Evolutionary conservation across 2,329 filamentous ascomycete species (phyloP), one percentile per base, ranked within the genome.

Genomic region (Fusarium nygamai): DNA sequence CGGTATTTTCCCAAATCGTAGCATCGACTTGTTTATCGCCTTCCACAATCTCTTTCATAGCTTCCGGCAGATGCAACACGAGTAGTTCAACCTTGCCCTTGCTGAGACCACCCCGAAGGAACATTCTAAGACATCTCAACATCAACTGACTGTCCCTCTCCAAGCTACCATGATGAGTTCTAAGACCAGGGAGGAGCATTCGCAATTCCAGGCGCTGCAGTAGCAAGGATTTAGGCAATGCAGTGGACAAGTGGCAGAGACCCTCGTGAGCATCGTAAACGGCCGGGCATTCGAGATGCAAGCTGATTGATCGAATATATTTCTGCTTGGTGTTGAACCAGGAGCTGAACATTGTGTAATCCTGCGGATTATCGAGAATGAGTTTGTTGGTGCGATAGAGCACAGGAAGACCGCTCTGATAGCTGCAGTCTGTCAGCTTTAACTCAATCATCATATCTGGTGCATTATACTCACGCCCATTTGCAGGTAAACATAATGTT

Each of bases 351-450:
- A 60, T 38, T 5, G 16, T 29, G 8, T 50, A 22, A 9, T 51
- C 43, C 17, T 31, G 20, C 1, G 2, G 20, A 10, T 11, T 11
- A 14, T 56, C 8, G 14, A 66, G 44, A 0, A 58, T 27, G 20
- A 70, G 11, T 3, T 43, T 20, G 33, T 70, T 70, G 8, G 56
- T 66, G 11, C 12, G 2, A 16, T 70, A 67, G 44, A 70, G 66
- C 29, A 70, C 24, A 20, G 1, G 7, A 17, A 70, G 22, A 0
- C 61, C 69, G 20, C 62, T 64, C 24, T 70, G 61, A 5, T 34
- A 51, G 16, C 61, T 67, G 6, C 20, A 50, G 1, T 20, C 16
- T 3, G 19, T 36, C 29, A 48, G 31, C 19, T n/a, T 31, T 12
- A 19, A 13, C 20, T 12, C 20, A 33, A 8, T 19, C 9, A 22